These are phyloP conservation scores for Orbilia javanica DNA, from an alignment of 2,329 filamentous ascomycete genomes.

Conservation along the genomic window DNA sequence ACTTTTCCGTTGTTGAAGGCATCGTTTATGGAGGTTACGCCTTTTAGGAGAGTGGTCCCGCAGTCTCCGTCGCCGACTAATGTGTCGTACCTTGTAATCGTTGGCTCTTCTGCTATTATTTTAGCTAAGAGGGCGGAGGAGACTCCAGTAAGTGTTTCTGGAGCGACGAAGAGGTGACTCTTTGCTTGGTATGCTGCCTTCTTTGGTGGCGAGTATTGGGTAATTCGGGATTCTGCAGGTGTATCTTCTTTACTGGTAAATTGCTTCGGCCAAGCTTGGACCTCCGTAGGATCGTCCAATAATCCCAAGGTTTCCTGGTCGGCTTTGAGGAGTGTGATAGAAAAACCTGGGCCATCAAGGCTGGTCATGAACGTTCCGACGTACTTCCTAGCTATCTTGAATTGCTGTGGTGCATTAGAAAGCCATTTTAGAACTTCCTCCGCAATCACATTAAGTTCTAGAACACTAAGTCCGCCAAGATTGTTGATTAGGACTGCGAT, in stretches of 20 bases:
- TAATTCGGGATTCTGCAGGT: conserved; percentile 17
- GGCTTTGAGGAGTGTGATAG: conserved; percentile 77
- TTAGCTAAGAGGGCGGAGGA: conserved; percentile 67
- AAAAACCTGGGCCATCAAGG: conserved; percentile 81
- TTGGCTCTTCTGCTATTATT: conserved; percentile 76
- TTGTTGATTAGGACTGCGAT: conserved; percentile 81
- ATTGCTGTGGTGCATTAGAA: conserved; percentile 71
- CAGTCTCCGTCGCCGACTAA: conserved; percentile 65
- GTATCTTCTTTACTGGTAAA: conserved; percentile 62
- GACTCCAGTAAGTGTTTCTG: conserved; percentile 12
- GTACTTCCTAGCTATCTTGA: conserved; percentile 73
- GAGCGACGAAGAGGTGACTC: background rate
- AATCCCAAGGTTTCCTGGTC: conserved; percentile 76
- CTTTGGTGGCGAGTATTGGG: conserved; percentile 25
- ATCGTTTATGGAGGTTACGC: conserved; percentile 65
- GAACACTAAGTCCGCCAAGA: conserved; percentile 77
- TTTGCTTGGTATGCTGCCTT: conserved; percentile 22
- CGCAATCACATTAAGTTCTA: conserved; percentile 80
- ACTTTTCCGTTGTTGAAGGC: conserved; percentile 69
- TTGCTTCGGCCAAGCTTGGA: conserved; percentile 74
- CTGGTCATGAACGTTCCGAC: conserved; percentile 83
- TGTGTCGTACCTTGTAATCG: conserved; percentile 77
- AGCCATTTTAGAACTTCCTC: conserved; percentile 77
- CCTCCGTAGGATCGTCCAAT: conserved; percentile 77
- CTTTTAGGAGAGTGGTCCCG: conserved; percentile 66